Evolutionary conservation across 2,329 filamentous ascomycete species (phyloP).

Genomic region (Bisporella sp.): DNA sequence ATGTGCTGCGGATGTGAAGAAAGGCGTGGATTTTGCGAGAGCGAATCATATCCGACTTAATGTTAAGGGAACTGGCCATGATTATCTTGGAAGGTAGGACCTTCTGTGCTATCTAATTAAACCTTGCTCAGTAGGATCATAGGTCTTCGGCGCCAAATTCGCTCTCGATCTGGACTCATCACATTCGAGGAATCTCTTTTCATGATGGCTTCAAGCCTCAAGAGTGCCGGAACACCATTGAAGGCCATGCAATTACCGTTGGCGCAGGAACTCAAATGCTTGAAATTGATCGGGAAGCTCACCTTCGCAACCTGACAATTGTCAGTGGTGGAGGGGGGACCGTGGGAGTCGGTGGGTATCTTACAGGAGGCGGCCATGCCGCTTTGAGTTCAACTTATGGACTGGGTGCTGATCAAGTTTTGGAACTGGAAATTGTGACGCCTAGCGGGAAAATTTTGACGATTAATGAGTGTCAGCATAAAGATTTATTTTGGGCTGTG

Average conservation of each 20-base stretch:
- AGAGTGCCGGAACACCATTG: slow-evolving; percentile 35
- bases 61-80: slow-evolving; percentile 40
- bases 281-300: slow-evolving; percentile 39
- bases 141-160: slow-evolving; percentile 35
- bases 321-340: slow-evolving; percentile 48
- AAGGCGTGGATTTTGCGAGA: slow-evolving; percentile 29
- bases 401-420: slow-evolving; percentile 54
- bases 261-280: slow-evolving; percentile 46
- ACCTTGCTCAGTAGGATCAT: slow-evolving; percentile 9
- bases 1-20: slow-evolving; percentile 16
- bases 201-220: slow-evolving; percentile 36
- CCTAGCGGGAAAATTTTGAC: slow-evolving; percentile 41
- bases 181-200: slow-evolving; percentile 34
- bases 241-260: slow-evolving; percentile 42
- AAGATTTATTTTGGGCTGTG: slow-evolving; percentile 59
- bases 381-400: slow-evolving; percentile 46
- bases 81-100: slow-evolving; percentile 23
- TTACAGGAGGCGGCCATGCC: slow-evolving; percentile 55
- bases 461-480: slow-evolving; percentile 44
- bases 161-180: slow-evolving; percentile 46
- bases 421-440: slow-evolving; percentile 51
- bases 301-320: slow-evolving; percentile 38
- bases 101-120: not conserved
- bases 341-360: slow-evolving; percentile 54
- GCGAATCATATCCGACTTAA: slow-evolving; percentile 28